phyloP scores from a whole-genome alignment of 768 basidiomycete genomes.

The Podaxis carcinomalis region DNA sequence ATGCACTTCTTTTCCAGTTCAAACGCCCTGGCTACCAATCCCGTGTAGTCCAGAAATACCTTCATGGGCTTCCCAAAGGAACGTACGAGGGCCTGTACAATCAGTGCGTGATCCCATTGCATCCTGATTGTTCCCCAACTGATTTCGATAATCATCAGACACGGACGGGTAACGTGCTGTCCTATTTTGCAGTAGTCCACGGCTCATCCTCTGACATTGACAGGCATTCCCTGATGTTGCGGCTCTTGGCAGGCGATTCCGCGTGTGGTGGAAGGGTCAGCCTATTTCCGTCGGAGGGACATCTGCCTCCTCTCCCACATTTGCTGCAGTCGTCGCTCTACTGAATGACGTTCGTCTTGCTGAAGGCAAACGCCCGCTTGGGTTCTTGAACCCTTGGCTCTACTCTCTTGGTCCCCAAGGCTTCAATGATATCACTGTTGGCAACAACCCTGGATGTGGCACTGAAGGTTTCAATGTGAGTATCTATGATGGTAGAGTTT shows the following conservation, averaged over 20 bases:
- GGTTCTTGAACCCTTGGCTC: slow-evolving; percentile 64
- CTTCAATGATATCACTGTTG: slow-evolving; percentile 57
- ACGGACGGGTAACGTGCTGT: slow-evolving; percentile 41
- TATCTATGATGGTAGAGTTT: slow-evolving; percentile 2
- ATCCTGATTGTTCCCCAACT: background rate
- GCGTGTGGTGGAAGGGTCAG: slow-evolving; percentile 39
- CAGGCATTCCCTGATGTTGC: slow-evolving; percentile 66
- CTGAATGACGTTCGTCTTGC: slow-evolving; percentile 59
- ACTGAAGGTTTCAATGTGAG: slow-evolving; percentile 63
- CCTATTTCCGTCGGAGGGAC: slow-evolving; percentile 51
- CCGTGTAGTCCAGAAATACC: slow-evolving; percentile 36
- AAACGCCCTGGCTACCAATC: slow-evolving; percentile 51
- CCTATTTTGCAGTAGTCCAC: background rate
- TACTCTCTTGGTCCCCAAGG: slow-evolving; percentile 37
- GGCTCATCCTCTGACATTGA: background rate
- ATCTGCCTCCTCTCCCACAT: slow-evolving; percentile 59
- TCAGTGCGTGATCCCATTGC: slow-evolving; percentile 29
- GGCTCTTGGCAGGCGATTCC: slow-evolving; percentile 50
- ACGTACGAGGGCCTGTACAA: slow-evolving; percentile 61
- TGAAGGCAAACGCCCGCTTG: slow-evolving; percentile 39
- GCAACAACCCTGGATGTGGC: slow-evolving; percentile 57
- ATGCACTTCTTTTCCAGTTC: slow-evolving; percentile 33
- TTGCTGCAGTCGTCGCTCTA: slow-evolving; percentile 60
- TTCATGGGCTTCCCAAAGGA: slow-evolving; percentile 39
- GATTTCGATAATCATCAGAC: slow-evolving; percentile 21